Evolutionary conservation across 345 rosid species (phyloP).

Genomic region (Hibiscus trionum): DNA sequence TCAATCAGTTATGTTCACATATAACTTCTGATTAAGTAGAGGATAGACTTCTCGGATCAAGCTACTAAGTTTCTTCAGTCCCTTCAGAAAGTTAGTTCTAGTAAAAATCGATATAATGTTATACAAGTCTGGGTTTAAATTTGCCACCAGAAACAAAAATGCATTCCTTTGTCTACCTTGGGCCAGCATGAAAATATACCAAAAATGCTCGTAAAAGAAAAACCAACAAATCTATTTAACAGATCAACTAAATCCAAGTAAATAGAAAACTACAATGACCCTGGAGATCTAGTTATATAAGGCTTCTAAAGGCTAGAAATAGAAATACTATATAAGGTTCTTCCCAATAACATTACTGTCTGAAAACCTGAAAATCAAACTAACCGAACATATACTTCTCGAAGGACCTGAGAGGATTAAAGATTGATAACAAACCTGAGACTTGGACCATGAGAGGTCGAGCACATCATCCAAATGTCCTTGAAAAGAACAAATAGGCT

Average conservation of each 20-base stretch:
- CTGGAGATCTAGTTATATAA: not conserved
- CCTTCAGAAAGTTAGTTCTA: not conserved
- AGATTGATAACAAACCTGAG: constrained; percentile 53
- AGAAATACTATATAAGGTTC: not conserved
- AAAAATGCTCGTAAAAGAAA: not conserved
- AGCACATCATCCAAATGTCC: constrained; percentile 89
- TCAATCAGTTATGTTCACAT: not conserved
- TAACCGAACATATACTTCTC: not conserved
- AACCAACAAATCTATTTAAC: not conserved
- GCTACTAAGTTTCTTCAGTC: not conserved
- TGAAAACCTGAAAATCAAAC: not conserved
- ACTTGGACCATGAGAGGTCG: constrained; percentile 95
- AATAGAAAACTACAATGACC: not conserved
- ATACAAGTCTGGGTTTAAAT: not conserved
- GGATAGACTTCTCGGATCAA: not conserved
- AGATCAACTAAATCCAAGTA: not conserved
- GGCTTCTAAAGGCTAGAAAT: not conserved
- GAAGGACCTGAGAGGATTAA: not conserved
- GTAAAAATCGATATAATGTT: not conserved
- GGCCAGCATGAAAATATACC: not conserved
- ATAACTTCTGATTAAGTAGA: not conserved
- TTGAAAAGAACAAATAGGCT: constrained; percentile 83
- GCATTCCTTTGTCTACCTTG: not conserved
- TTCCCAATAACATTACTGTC: not conserved
- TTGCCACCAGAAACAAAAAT: not conserved